These are phyloP conservation scores for Nigrospora osmanthi DNA, from an alignment of 2,329 filamentous ascomycete genomes.

Conservation along the genomic window DNA sequence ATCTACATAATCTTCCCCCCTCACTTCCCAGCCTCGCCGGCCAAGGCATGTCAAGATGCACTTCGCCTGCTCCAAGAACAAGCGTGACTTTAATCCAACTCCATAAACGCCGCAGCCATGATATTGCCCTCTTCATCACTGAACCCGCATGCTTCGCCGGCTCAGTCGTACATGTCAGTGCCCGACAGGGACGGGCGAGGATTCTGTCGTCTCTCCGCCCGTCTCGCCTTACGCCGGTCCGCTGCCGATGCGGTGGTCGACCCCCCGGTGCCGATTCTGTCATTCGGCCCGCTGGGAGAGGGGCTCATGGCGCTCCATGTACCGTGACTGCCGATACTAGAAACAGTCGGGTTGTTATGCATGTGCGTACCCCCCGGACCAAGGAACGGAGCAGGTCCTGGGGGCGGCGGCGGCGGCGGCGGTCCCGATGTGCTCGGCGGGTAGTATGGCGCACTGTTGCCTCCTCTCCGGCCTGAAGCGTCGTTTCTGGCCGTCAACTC, in stretches of 20 bases:
- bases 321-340: constrained; percentile 40
- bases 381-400: neutral
- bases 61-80: neutral
- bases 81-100: neutral
- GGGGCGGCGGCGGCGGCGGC: constrained; percentile 26
- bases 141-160: neutral
- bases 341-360: constrained; percentile 28
- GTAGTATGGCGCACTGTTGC: constrained; percentile 56
- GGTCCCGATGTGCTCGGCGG: constrained; percentile 27
- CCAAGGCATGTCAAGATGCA: neutral
- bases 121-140: too few relatives aligned
- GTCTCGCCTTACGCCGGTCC: constrained; percentile 46
- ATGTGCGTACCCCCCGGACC: neutral
- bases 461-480: neutral
- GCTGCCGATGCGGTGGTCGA: constrained; percentile 33
- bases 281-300: constrained; percentile 30
- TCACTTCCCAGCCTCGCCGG: too few relatives aligned
- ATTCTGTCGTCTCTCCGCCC: constrained; percentile 36
- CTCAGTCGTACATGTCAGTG: neutral
- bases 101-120: too few relatives aligned
- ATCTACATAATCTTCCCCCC: too few relatives aligned
- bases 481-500: too few relatives aligned
- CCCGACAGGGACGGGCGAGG: neutral
- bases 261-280: constrained; percentile 14
- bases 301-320: constrained; percentile 47